Percentiles rank a stretch among this genome's conserved stretches.
Conservation (phyloP, 1,284 basidiomycete species). For the Acaromyces ingoldii region DNA sequence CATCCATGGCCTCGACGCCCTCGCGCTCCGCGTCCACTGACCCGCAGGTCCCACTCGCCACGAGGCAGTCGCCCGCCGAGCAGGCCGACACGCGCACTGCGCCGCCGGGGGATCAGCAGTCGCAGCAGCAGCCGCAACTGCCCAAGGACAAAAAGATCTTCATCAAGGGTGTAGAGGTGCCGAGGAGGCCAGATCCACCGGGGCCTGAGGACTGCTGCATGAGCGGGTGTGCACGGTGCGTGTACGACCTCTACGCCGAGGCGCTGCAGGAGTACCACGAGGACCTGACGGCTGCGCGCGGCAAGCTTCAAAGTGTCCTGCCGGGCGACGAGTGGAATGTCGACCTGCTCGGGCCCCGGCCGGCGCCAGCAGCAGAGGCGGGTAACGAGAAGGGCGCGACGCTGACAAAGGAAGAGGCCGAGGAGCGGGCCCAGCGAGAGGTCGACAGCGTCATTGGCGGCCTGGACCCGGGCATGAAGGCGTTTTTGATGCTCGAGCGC, state of each 20-base stretch:
- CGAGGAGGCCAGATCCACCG: constrained; percentile 38
- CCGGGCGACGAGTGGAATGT: constrained; percentile 63
- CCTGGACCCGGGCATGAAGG: constrained; percentile 43
- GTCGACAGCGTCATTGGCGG: constrained; percentile 25
- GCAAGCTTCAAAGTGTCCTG: constrained; percentile 55
- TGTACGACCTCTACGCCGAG: constrained; percentile 79
- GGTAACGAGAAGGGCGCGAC: not conserved
- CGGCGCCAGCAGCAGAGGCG: constrained; percentile 7
- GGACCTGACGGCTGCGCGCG: constrained; percentile 58
- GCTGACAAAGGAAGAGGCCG: constrained; percentile 7
- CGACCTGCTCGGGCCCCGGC: constrained; percentile 52
- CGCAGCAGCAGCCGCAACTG: too few relatives aligned
- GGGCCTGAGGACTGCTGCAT: constrained; percentile 70
- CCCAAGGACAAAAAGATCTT: too few relatives aligned
- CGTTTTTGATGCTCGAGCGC: constrained; percentile 45
- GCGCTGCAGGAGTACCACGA: constrained; percentile 64
- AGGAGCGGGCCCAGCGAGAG: constrained; percentile 23
- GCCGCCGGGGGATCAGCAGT: not conserved
- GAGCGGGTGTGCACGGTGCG: constrained; percentile 82
- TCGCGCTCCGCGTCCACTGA: not conserved
- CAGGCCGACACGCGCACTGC: not conserved
- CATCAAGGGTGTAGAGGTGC: constrained; percentile 30
- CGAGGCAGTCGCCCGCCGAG: too few relatives aligned
- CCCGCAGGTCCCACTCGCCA: not conserved
- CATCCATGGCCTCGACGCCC: constrained; percentile 1